phyloP scores from a whole-genome alignment of 2,329 filamentous ascomycete genomes.

The Fusarium agapanthi region DNA sequence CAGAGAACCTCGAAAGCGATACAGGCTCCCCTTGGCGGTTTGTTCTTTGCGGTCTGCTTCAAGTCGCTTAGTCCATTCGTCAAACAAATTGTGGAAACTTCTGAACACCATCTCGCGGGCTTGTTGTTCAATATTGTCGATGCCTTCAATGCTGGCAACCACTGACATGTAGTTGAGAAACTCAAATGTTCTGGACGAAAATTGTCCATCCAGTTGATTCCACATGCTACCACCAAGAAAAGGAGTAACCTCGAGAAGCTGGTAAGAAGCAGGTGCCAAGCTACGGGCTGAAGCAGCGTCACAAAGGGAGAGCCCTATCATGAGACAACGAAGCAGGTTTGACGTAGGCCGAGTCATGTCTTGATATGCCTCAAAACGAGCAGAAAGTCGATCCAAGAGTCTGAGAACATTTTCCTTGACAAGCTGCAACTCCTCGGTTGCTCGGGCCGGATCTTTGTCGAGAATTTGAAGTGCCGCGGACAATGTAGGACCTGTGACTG shows the following conservation, averaged over 20 bases:
- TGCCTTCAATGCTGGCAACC: conserved; percentile 58
- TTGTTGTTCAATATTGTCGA: conserved; percentile 50
- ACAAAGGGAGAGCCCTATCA: conserved; percentile 76
- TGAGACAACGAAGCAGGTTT: conserved; percentile 81
- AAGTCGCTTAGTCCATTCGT: conserved; percentile 81
- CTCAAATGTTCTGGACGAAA: conserved; percentile 50
- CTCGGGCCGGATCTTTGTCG: conserved; percentile 31
- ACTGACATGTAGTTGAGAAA: conserved; percentile 51
- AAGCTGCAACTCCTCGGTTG: conserved; percentile 55
- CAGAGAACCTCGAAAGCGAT: conserved; percentile 80
- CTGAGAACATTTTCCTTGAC: conserved; percentile 68
- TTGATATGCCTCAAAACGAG: conserved; percentile 80
- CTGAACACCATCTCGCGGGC: conserved; percentile 67
- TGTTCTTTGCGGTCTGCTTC: conserved; percentile 79
- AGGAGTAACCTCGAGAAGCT: conserved; percentile 59
- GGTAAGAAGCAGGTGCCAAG: conserved; percentile 46
- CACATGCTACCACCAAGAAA: conserved; percentile 62
- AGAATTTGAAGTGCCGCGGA: conserved; percentile 45
- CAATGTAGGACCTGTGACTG: conserved; percentile 62
- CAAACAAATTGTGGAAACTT: conserved; percentile 77
- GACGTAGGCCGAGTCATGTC: conserved; percentile 83
- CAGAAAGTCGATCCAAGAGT: conserved; percentile 74
- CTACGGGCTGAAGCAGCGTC: conserved; percentile 54
- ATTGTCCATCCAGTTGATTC: conserved; percentile 31
- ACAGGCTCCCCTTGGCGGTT: conserved; percentile 78